phyloP scores from a whole-genome alignment of 768 basidiomycete genomes.

The Suillus clintonianus region DNA sequence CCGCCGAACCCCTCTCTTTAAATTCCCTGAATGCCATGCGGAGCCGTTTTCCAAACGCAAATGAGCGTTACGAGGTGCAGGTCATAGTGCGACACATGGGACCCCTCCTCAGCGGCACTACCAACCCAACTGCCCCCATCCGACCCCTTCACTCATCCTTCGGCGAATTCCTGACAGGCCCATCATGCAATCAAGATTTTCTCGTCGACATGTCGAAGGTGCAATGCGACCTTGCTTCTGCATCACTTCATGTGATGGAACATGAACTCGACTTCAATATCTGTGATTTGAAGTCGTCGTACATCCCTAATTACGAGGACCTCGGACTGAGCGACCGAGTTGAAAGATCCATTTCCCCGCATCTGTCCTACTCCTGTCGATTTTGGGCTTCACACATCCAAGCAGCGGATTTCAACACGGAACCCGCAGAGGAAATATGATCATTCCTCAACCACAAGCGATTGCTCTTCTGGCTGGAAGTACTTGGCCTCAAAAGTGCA shows the following conservation, averaged over 20 bases:
- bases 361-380: constrained; percentile 12
- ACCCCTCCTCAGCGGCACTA: constrained; percentile 11
- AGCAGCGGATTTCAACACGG: neutral
- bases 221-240: constrained; percentile 19
- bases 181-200: constrained; percentile 12
- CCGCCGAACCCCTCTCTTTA: constrained; percentile 6
- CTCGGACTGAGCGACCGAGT: neutral
- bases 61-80: constrained; percentile 3
- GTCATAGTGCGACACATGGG: constrained; percentile 6
- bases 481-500: neutral
- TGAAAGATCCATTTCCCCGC: neutral
- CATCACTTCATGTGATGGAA: constrained; percentile 31
- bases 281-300: constrained; percentile 32
- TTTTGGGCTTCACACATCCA: constrained; percentile 12
- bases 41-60: neutral
- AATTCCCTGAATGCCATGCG: constrained; percentile 3
- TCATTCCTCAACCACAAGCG: constrained; percentile 3
- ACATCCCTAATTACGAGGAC: constrained; percentile 29
- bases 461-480: constrained; percentile 11
- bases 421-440: too few species aligned
- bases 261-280: constrained; percentile 36
- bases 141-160: constrained; percentile 29
- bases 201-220: constrained; percentile 9
- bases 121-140: constrained; percentile 4
- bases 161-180: constrained; percentile 24